Evolutionary conservation across 495 filamentous ascomycete species (phyloP).

Genomic region (Bacidia gigantensis): DNA sequence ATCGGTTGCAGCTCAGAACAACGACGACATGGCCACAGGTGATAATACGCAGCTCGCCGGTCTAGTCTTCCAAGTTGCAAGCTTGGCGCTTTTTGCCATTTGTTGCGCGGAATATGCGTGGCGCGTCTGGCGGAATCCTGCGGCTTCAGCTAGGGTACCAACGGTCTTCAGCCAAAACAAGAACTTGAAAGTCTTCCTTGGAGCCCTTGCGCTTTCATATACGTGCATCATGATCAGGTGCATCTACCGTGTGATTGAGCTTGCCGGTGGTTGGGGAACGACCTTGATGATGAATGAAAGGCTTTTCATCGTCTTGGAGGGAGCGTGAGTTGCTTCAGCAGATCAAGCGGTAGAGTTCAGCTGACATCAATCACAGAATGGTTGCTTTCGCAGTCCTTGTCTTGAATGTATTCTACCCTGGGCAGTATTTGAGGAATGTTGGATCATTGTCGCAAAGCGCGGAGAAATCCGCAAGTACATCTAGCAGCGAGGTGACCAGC

Average conservation of each 20-base stretch:
- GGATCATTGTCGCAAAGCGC: not conserved
- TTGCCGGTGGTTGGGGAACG: constrained; percentile 24
- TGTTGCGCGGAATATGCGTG: constrained; percentile 35
- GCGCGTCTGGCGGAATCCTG: constrained; percentile 1
- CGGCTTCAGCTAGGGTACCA: constrained; percentile 2
- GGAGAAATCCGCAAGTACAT: not conserved
- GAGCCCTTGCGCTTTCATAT: constrained; percentile 19
- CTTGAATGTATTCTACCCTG: constrained; percentile 46
- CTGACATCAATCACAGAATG: constrained; percentile 37
- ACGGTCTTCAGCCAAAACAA: constrained; percentile 19
- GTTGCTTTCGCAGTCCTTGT: constrained; percentile 38
- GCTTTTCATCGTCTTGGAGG: constrained; percentile 50
- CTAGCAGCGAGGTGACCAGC: not conserved
- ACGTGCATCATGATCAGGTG: constrained; percentile 23
- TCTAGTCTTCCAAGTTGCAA: constrained; percentile 52
- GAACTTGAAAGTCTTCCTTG: constrained; percentile 24
- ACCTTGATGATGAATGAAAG: constrained; percentile 37
- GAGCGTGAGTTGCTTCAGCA: constrained; percentile 33
- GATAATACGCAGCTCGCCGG: constrained; percentile 56
- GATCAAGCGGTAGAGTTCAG: constrained; percentile 14
- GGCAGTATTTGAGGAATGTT: constrained; percentile 14
- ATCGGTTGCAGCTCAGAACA: constrained; percentile 30
- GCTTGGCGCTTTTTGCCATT: constrained; percentile 41
- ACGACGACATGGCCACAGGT: constrained; percentile 27
- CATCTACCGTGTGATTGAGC: constrained; percentile 26